Percentiles rank a stretch among this genome's conserved stretches.
phyloP scores from a whole-genome alignment of 768 basidiomycete species.

The Boletus reticuloceps region DNA sequence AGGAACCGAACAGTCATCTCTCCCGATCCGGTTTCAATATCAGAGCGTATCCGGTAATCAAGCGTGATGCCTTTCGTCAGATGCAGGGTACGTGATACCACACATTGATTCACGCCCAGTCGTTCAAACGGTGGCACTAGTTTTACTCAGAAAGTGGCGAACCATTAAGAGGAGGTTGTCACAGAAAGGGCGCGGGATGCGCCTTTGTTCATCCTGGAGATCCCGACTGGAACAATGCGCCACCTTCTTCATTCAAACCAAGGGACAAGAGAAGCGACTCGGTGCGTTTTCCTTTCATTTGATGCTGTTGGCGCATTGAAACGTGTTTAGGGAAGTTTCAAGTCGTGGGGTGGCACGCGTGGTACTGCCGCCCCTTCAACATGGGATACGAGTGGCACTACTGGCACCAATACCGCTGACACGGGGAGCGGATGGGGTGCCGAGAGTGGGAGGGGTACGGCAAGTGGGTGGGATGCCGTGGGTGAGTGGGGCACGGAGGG shows the following conservation, averaged over 20 bases:
- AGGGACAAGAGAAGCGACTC: conserved; percentile 16
- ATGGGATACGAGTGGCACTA: not conserved
- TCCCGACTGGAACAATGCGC: conserved; percentile 21
- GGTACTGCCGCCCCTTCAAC: not conserved
- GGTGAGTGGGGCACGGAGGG: conserved; percentile 8
- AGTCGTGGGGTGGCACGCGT: conserved; percentile 2
- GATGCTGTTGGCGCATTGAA: not conserved
- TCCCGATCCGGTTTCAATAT: not conserved
- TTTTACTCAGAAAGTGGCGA: conserved; percentile 31
- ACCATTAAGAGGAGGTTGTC: conserved; percentile 28
- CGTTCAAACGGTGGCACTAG: conserved; percentile 12
- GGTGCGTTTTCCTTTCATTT: conserved; percentile 11
- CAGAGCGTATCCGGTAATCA: not conserved
- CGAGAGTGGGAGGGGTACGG: not conserved
- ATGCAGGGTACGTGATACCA: conserved; percentile 22
- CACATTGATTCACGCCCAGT: conserved; percentile 1
- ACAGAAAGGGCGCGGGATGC: conserved; percentile 19
- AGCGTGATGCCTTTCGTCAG: conserved; percentile 21
- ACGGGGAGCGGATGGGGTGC: not conserved
- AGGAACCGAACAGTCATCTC: not conserved
- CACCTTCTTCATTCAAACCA: conserved; percentile 1
- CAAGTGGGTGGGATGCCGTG: not conserved
- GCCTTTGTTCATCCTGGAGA: conserved; percentile 31
- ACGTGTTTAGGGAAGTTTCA: conserved; percentile 6
- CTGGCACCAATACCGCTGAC: not conserved